These are phyloP conservation scores for Rosellinia necatrix DNA, from an alignment of 2,329 filamentous ascomycete species.

Conservation along the genomic window DNA sequence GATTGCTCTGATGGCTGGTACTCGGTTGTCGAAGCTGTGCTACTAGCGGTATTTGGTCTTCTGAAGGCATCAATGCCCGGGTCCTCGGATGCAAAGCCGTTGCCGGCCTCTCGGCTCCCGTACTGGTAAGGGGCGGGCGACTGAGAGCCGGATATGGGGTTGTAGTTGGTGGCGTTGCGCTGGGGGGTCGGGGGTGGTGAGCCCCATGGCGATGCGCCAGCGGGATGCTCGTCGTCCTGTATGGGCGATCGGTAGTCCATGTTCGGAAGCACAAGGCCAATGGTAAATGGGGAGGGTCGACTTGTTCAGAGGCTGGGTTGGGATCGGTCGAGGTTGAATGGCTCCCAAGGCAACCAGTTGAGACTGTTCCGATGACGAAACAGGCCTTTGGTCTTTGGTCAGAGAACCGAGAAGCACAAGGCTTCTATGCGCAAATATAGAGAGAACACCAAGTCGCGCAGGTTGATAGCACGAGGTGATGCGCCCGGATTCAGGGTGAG, in stretches of 20 bases:
- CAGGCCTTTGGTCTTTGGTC: not conserved
- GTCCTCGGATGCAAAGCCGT: slow-evolving; percentile 47
- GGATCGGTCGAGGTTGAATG: not conserved
- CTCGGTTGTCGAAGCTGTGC: slow-evolving; percentile 49
- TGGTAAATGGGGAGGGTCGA: slow-evolving; percentile 14
- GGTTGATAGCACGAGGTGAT: not conserved
- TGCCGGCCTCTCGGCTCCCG: slow-evolving; percentile 47
- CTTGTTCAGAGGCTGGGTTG: slow-evolving; percentile 14
- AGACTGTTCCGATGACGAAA: not conserved
- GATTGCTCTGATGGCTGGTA: slow-evolving; percentile 43
- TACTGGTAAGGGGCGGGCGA: slow-evolving; percentile 50
- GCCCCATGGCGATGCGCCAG: slow-evolving; percentile 60
- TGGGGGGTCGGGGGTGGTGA: slow-evolving; percentile 56
- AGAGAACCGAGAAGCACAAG: not conserved
- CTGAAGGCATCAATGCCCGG: slow-evolving; percentile 48
- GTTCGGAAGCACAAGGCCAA: slow-evolving; percentile 25
- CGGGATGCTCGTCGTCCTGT: slow-evolving; percentile 58
- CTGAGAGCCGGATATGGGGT: slow-evolving; percentile 45
- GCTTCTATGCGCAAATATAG: not conserved
- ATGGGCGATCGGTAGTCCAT: slow-evolving; percentile 66
- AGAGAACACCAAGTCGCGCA: not conserved
- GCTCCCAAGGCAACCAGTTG: not conserved
- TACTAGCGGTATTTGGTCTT: slow-evolving; percentile 53
- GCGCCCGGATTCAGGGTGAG: not conserved
- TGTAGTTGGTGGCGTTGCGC: slow-evolving; percentile 51